These are phyloP conservation scores for Agastache rugosa DNA, from an alignment of 257 asterid species.

Conservation along the genomic window DNA sequence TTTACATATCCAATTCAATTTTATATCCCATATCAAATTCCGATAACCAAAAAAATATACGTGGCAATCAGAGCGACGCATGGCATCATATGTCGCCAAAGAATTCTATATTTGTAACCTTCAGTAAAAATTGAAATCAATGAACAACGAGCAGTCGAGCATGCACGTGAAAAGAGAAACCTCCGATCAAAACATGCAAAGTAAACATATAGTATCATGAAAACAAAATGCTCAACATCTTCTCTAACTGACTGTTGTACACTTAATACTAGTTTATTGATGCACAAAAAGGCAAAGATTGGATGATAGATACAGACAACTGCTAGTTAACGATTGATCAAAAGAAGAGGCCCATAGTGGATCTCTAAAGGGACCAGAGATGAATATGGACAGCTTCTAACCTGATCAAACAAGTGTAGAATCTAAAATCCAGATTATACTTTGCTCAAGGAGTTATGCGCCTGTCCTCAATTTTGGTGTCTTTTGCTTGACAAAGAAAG, in stretches of 20 bases:
- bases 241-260: slow-evolving; percentile 20
- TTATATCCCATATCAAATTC: too few species aligned
- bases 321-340: neutral
- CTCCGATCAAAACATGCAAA: slow-evolving; percentile 18
- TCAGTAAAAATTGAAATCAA: neutral
- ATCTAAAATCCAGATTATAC: neutral
- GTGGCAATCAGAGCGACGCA: too few species aligned
- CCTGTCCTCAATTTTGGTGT: slow-evolving; percentile 56
- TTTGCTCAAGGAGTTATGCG: slow-evolving; percentile 31
- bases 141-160: slow-evolving; percentile 5
- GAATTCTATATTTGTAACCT: too few species aligned
- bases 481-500: slow-evolving; percentile 89
- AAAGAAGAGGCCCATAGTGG: slow-evolving; percentile 26
- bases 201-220: neutral
- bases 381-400: slow-evolving; percentile 37
- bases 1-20: too few species aligned
- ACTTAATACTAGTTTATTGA: slow-evolving; percentile 32
- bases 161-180: neutral
- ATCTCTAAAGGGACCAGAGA: slow-evolving; percentile 6
- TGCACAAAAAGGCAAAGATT: slow-evolving; percentile 9
- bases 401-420: slow-evolving; percentile 23
- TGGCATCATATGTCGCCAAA: too few species aligned
- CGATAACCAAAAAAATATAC: too few species aligned
- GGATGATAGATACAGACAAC: slow-evolving; percentile 5
- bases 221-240: neutral